Evolutionary conservation across 2,329 filamentous ascomycete genomes (phyloP), one percentile per base, ranked within the genome.

Genomic region (Ascochyta viciae-villosae): DNA sequence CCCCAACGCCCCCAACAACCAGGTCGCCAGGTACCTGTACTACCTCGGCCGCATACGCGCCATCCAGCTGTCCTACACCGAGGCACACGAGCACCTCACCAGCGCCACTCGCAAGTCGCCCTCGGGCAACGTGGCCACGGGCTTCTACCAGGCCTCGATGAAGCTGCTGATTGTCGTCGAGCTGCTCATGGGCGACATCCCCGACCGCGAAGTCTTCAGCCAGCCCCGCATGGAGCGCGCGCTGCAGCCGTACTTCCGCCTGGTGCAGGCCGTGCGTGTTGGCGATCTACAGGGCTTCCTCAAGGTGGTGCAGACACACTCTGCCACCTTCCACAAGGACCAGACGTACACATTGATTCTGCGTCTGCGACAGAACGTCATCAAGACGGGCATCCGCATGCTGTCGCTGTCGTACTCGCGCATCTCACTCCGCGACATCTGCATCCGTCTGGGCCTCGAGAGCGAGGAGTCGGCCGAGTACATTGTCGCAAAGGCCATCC

Each of bases 371-470:
- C 95, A 99, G 79, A 99, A 99, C 74, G 95, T 99, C 73, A 98
- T 99, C 86, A 96, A 96, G 83, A 99, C 95, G 3, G 95, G 95
- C 64, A 96, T 99, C 62, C 92, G 95, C 67, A 97, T 98, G 92
- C 96, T 99, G 87, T 98, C 94, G 37, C 83, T 99, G 62, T 96
- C 93, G 19, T 99, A 99, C 82, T 96, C 94, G 57, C 91, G 94
- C 61, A 99, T 99, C 72, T 97, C 94, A 1, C 85, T 99, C 52
- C 89, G 95, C 55, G 95, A 99, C 74, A 99, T 99, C 66, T 99
- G 95, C 80, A 92, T 98, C 56, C 91, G 95, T 43, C 84, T 99
- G 46, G 92, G 96, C 48, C 83, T 99, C 9, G 92, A 95, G 63
- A 96, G 91, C 67, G 95, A 99, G 76, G 95, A 99, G 82, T 96